These are phyloP conservation scores for Dryas integrifolia DNA, from an alignment of 331 rosid genomes.

Conservation along the genomic window DNA sequence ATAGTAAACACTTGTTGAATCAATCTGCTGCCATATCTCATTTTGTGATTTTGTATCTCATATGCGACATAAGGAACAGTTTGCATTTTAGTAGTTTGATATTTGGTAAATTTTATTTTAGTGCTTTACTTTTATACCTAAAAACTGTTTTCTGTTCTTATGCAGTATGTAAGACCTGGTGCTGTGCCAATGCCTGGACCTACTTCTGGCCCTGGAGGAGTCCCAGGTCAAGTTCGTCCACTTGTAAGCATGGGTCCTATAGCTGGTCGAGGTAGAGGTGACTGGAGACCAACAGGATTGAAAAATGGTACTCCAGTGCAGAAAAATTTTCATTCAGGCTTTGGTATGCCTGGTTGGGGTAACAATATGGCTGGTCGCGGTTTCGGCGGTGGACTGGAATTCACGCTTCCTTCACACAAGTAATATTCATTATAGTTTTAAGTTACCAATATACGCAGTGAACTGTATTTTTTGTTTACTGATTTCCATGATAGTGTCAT, in stretches of 20 bases:
- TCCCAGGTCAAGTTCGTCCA: slow-evolving; percentile 87
- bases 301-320: slow-evolving; percentile 59
- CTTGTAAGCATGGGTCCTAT: slow-evolving; percentile 55
- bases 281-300: slow-evolving; percentile 90
- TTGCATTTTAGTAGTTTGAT: neutral
- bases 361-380: slow-evolving; percentile 76
- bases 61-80: slow-evolving; percentile 11
- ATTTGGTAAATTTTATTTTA: neutral
- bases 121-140: slow-evolving; percentile 17
- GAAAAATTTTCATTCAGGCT: slow-evolving; percentile 78
- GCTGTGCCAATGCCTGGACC: slow-evolving; percentile 76
- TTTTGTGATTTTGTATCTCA: slow-evolving; percentile 1
- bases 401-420: slow-evolving; percentile 99
- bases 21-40: neutral
- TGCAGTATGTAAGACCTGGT: slow-evolving; percentile 97
- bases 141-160: slow-evolving; percentile 5
- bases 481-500: slow-evolving; percentile 13
- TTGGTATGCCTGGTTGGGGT: slow-evolving; percentile 79
- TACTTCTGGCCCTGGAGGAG: slow-evolving; percentile 66
- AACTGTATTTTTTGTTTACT: neutral
- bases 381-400: slow-evolving; percentile 87
- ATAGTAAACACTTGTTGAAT: slow-evolving; percentile 5
- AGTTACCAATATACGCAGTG: neutral
- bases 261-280: slow-evolving; percentile 96
- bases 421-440: slow-evolving; percentile 31